Evolutionary conservation across 257 asterid genomes (phyloP).

Genomic region (Capsicum baccatum): DNA sequence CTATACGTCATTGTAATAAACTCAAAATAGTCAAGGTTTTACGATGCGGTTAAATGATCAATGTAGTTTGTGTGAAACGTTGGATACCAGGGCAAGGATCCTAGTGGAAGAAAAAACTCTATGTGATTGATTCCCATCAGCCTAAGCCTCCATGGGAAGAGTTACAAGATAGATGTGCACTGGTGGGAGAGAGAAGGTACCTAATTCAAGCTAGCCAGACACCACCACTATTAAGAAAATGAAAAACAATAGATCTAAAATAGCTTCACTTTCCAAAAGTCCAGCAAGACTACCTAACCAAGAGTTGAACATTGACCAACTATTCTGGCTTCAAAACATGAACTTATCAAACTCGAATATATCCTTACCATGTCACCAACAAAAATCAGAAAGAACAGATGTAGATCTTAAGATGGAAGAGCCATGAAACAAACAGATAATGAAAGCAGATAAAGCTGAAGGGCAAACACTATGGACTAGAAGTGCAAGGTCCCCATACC

Average conservation of each 20-base stretch:
- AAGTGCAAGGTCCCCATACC: slow-evolving; percentile 48
- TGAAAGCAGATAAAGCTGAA: background rate
- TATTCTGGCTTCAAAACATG: background rate
- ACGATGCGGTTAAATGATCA: background rate
- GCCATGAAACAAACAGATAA: background rate
- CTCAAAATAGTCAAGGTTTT: background rate
- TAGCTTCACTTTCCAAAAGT: background rate
- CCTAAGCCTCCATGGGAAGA: background rate
- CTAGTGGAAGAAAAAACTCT: background rate
- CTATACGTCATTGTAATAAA: background rate
- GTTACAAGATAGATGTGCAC: background rate
- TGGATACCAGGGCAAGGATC: background rate
- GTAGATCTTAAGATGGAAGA: background rate
- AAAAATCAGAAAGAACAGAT: background rate
- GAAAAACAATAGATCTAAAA: background rate
- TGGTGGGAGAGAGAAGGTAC: background rate
- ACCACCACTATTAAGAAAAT: background rate
- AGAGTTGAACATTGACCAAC: background rate
- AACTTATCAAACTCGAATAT: background rate
- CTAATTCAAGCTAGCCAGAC: slow-evolving; percentile 7
- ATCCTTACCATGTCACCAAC: background rate
- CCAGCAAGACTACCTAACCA: background rate
- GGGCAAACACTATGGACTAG: slow-evolving; percentile 12
- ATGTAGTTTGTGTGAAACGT: background rate
- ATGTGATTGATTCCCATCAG: background rate